Base-by-base conservation (phyloP, 176 grass and related monocot genomes). In the Musa schizocarpa region DNA sequence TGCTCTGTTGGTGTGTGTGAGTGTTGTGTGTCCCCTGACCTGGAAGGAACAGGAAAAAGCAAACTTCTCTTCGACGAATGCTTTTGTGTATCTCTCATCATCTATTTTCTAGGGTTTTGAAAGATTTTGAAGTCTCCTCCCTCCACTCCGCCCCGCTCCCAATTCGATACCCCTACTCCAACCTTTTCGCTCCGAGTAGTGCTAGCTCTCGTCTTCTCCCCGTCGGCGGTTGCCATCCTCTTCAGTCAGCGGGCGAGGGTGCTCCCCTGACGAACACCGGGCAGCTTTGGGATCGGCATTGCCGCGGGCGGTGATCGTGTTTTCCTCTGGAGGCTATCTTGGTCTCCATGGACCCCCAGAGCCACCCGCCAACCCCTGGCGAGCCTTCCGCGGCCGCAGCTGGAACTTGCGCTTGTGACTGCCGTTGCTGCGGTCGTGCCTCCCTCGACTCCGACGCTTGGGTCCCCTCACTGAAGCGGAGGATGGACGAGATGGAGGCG, bases 381-480 rank as follows among this genome's bases (percentile, higher is more conserved):
- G 59, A 17, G 6, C 34, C 34, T 43, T 43, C 34, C 34, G 14
- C 9, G 25, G 2, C 53, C 3, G 58, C 20, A 21, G 17, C n/a
- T 9, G 68, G 75, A 13, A n/a, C 59, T 11, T 77, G 75, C 21
- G n/a, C 75, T 2, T 77, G 61, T 20, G 65, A 59, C 48, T 77
- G 48, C 49, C 58, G 16, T 21, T 77, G 61, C 50, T 77, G 59
- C 7, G 75, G 61, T 9, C 11, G 11, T 24, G 73, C 26, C 73
- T 75, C 73, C 73, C 23, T 34, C 25, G 54, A 7, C 13, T 62
- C 73, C 55, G 52, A 56, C 24, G 55, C 25, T 5, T 59, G 54
- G 54, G 54, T 8, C 61, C 61, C 49, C 75, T 66, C 75, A 3
- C 48, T 54, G 61, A 77, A 77, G 61, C 27, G 75, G 22, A 77